phyloP scores from a whole-genome alignment of 2,329 filamentous ascomycete species.

The Fusarium buharicum region DNA sequence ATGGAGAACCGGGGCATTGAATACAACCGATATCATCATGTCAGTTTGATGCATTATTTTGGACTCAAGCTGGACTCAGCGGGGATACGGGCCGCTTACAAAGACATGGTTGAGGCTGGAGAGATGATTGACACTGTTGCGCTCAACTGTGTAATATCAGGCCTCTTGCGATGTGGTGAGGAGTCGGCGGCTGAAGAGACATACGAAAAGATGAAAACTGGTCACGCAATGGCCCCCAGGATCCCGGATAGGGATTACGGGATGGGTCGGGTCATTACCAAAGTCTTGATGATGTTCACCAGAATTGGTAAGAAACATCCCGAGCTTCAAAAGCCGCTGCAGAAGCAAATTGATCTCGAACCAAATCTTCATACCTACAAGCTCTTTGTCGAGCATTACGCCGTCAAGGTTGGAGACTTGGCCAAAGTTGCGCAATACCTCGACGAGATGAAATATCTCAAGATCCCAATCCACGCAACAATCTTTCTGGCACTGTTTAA shows the following conservation, averaged over 20 bases:
- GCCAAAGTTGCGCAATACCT: slow-evolving; percentile 76
- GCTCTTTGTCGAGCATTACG: slow-evolving; percentile 80
- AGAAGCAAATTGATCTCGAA: slow-evolving; percentile 71
- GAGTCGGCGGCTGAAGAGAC: slow-evolving; percentile 79
- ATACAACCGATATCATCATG: slow-evolving; percentile 82
- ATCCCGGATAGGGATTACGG: slow-evolving; percentile 60
- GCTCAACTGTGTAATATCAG: slow-evolving; percentile 85
- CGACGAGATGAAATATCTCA: slow-evolving; percentile 79
- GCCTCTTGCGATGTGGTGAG: slow-evolving; percentile 81
- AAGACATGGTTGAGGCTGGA: slow-evolving; percentile 82
- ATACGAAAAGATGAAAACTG: slow-evolving; percentile 83
- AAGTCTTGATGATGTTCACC: slow-evolving; percentile 67
- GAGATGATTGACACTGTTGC: slow-evolving; percentile 90
- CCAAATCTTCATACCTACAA: slow-evolving; percentile 84
- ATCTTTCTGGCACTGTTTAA: slow-evolving; percentile 86
- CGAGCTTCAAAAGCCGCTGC: slow-evolving; percentile 63
- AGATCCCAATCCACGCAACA: slow-evolving; percentile 75
- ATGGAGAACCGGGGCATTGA: slow-evolving; percentile 75
- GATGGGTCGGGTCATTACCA: slow-evolving; percentile 62
- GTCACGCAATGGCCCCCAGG: slow-evolving; percentile 56
- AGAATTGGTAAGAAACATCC: slow-evolving; percentile 65
- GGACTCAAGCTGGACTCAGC: slow-evolving; percentile 79
- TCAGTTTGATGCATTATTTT: slow-evolving; percentile 84
- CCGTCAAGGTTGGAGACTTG: slow-evolving; percentile 74
- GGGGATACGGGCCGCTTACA: slow-evolving; percentile 80